A percentile compares a stretch with the other conserved stretches of the same genome.
These are phyloP conservation scores for Vaccinium darrowii DNA, from an alignment of 148 eudicot genomes.

Conservation along the genomic window DNA sequence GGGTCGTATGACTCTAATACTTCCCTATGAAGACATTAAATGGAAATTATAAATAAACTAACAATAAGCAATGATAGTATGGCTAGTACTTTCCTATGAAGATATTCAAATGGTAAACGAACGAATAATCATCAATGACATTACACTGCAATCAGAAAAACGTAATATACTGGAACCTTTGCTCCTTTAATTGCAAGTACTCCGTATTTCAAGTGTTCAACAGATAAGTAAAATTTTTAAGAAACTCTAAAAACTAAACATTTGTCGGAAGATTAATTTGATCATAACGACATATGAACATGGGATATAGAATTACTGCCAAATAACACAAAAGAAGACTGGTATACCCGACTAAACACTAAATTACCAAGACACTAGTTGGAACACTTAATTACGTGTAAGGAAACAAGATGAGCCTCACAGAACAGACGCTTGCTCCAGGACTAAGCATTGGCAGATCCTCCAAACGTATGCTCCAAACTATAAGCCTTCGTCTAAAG, in stretches of 20 bases:
- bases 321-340: conserved; percentile 15
- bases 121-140: neutral
- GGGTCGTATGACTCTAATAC: neutral
- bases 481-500: conserved; percentile 28
- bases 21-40: neutral
- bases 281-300: conserved; percentile 24
- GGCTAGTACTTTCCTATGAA: neutral
- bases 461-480: conserved; percentile 21
- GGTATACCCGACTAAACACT: conserved; percentile 22
- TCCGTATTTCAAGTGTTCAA: neutral
- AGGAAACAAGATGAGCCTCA: conserved; percentile 26
- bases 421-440: conserved; percentile 25
- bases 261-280: neutral
- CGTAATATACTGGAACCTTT: neutral
- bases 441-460: conserved; percentile 31
- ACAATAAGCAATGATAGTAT: neutral
- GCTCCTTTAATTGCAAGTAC: neutral
- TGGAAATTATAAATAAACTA: neutral
- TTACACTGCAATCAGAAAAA: neutral
- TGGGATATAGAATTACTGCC: conserved; percentile 21
- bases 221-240: neutral
- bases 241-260: neutral
- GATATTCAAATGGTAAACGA: neutral
- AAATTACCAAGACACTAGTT: conserved; percentile 19
- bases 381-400: conserved; percentile 31